A percentile compares a stretch with the other conserved stretches of the same genome.
Conservation (phyloP, 2,329 filamentous ascomycete species). For the Penicillium olsonii region DNA sequence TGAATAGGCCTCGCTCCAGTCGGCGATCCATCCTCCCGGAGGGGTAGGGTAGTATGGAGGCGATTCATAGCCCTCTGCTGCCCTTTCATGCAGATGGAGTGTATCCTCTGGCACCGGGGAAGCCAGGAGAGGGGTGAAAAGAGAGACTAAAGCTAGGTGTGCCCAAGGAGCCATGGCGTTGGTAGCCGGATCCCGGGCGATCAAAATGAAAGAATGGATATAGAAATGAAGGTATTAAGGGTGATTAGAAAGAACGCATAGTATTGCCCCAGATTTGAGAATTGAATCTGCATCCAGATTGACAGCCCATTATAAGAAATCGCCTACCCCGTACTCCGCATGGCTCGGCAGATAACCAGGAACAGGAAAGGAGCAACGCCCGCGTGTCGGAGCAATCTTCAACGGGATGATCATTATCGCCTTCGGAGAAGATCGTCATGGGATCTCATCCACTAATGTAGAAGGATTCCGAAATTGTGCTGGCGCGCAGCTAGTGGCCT, state of each 20-base stretch:
- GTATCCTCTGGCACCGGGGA: conserved; percentile 13
- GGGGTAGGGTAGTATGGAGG: conserved; percentile 73
- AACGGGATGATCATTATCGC: not conserved
- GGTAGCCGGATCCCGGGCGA: not conserved
- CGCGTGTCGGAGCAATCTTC: conserved; percentile 7
- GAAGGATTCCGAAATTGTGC: not conserved
- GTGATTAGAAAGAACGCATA: conserved; percentile 7
- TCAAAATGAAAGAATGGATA: conserved; percentile 4
- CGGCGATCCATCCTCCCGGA: conserved; percentile 68
- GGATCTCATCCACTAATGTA: not conserved
- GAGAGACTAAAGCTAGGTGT: conserved; percentile 16
- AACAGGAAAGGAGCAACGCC: conserved; percentile 4
- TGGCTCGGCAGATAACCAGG: not conserved
- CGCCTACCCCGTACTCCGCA: no score
- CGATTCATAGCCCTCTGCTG: conserved; percentile 29
- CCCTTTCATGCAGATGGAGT: conserved; percentile 17
- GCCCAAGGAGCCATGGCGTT: conserved; percentile 22
- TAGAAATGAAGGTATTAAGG: conserved; percentile 1
- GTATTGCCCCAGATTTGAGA: not conserved
- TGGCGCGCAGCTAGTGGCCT: conserved; percentile 1
- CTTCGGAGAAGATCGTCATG: conserved; percentile 4
- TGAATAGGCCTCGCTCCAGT: conserved; percentile 69
- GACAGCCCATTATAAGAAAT: not conserved
- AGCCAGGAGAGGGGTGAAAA: conserved; percentile 13
- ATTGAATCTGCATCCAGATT: not conserved